These are phyloP conservation scores for Stylosanthes scabra DNA, from an alignment of 331 rosid species.

Conservation along the genomic window DNA sequence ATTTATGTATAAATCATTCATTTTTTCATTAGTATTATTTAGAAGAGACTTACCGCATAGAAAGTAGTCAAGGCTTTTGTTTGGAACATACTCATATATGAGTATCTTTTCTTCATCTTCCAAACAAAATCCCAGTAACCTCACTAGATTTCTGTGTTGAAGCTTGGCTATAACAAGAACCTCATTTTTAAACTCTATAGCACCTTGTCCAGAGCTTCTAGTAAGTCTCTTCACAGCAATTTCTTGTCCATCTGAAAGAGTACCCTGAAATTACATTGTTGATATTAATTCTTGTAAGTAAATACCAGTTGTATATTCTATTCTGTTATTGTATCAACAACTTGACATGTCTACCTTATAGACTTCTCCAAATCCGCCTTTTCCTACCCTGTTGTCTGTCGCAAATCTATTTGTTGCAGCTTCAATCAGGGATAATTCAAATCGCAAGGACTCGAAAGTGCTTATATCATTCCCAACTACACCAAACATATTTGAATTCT, in stretches of 20 bases:
- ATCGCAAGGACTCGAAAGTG: conserved; percentile 43
- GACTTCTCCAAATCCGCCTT: conserved; percentile 86
- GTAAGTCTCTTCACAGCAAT: conserved; percentile 77
- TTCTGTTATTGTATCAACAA: neutral
- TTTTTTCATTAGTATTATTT: neutral
- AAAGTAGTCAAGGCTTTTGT: conserved; percentile 65
- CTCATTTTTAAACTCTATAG: conserved; percentile 64
- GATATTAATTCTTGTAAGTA: neutral
- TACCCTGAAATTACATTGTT: conserved; percentile 53
- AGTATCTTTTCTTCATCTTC: conserved; percentile 66
- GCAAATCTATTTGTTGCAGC: conserved; percentile 62
- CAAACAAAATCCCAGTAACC: conserved; percentile 66
- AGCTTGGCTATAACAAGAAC: conserved; percentile 61
- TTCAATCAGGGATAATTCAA: conserved; percentile 43
- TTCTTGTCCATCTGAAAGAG: conserved; percentile 53
- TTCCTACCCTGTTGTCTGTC: conserved; percentile 61
- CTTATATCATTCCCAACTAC: conserved; percentile 44
- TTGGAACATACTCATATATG: conserved; percentile 66
- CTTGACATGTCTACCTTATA: conserved; percentile 55
- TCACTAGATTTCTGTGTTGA: conserved; percentile 76
- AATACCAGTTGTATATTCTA: neutral
- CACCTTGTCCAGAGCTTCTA: conserved; percentile 59
- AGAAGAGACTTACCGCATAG: conserved; percentile 50
- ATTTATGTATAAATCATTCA: neutral
- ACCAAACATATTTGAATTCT: conserved; percentile 21